Conservation (phyloP, 441 rosid species). For the Gossypium gossypioides region DNA sequence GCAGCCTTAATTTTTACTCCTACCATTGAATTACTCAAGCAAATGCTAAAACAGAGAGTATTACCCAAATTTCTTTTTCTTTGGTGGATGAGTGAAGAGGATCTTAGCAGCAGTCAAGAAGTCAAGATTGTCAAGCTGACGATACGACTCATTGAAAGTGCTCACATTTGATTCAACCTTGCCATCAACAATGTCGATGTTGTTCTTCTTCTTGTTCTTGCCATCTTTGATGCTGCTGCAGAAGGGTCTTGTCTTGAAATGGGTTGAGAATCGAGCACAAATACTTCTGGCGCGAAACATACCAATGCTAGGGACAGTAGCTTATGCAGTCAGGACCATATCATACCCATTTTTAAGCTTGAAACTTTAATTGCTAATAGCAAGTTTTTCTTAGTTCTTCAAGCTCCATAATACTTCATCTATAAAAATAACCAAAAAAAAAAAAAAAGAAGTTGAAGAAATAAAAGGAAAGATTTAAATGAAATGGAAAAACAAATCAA, state of each 20-base stretch:
- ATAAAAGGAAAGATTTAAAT: not conserved
- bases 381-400: not conserved
- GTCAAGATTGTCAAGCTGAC: conserved; percentile 57
- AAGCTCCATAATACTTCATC: not conserved
- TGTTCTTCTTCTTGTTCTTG: conserved; percentile 13
- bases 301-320: not conserved
- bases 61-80: conserved; percentile 63
- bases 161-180: conserved; percentile 32
- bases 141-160: conserved; percentile 40
- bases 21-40: not conserved
- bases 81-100: conserved; percentile 47
- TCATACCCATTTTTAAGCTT: not conserved
- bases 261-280: conserved; percentile 23
- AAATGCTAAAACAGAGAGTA: not conserved
- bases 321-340: not conserved
- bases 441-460: not conserved
- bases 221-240: conserved; percentile 22
- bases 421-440: not conserved
- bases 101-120: conserved; percentile 63
- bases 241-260: conserved; percentile 23
- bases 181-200: not conserved
- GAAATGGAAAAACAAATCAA: not conserved
- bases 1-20: not conserved
- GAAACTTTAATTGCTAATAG: not conserved
- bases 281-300: conserved; percentile 32